These are phyloP conservation scores for Euphrasia confusa DNA, from an alignment of 257 asterid genomes.

Conservation along the genomic window DNA sequence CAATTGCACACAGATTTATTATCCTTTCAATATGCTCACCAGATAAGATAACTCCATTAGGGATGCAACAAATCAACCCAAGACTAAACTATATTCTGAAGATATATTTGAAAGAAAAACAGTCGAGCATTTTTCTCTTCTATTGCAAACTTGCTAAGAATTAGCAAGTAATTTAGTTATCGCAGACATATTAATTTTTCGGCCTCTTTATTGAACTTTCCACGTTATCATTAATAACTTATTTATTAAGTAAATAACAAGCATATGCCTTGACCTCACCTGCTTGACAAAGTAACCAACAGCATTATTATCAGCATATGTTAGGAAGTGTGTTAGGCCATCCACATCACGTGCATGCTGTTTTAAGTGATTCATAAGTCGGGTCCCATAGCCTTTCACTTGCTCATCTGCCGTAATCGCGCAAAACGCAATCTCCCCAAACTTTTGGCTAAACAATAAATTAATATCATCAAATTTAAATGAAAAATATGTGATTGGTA, in stretches of 20 bases:
- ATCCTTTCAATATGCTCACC: too few species aligned
- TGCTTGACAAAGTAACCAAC: constrained; percentile 99
- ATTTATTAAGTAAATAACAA: not conserved
- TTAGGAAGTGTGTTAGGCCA: constrained; percentile 90
- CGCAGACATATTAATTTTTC: too few species aligned
- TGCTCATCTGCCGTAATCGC: constrained; percentile 97
- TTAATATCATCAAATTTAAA: constrained; percentile 14
- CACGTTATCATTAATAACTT: too few species aligned
- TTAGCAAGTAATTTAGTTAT: too few species aligned
- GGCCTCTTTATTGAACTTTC: too few species aligned
- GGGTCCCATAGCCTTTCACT: constrained; percentile 97
- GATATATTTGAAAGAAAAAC: not conserved
- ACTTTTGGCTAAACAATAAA: constrained; percentile 64
- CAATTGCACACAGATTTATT: not conserved
- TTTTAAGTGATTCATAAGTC: constrained; percentile 96
- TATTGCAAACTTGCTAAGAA: too few species aligned
- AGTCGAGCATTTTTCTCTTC: too few species aligned
- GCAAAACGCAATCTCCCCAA: constrained; percentile 99
- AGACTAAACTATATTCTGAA: not conserved
- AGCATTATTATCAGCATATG: constrained; percentile 98
- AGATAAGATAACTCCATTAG: too few species aligned
- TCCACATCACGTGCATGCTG: constrained; percentile 97
- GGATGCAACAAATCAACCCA: too few species aligned
- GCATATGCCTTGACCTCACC: constrained; percentile 40
- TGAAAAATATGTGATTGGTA: constrained; percentile 11